Evolutionary conservation across 805 yeast species (phyloP).

Genomic region (Kazachstania martiniae): DNA sequence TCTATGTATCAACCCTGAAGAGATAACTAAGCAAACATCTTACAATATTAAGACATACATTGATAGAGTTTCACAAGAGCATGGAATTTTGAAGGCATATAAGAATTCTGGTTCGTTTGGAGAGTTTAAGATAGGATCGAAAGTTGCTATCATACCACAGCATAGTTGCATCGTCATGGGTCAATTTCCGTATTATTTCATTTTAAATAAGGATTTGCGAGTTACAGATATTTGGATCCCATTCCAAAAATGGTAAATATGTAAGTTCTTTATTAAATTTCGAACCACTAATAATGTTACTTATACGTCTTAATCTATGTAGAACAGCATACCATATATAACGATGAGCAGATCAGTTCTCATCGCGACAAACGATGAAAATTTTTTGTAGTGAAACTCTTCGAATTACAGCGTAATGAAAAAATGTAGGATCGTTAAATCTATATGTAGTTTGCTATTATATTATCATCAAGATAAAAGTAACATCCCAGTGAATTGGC

Average conservation of each 20-base stretch:
- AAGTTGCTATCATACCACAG: conserved; percentile 50
- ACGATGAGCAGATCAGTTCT: too few species aligned
- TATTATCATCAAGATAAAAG: too few species aligned
- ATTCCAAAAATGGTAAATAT: conserved; percentile 37
- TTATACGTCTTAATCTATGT: too few species aligned
- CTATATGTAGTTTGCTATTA: too few species aligned
- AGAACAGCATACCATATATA: too few species aligned
- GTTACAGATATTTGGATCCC: conserved; percentile 61
- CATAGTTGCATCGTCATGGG: conserved; percentile 67
- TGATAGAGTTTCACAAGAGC: conserved; percentile 67
- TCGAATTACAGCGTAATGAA: too few species aligned
- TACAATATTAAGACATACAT: conserved; percentile 47
- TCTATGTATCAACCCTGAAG: conserved; percentile 7
- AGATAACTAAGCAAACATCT: conserved; percentile 30
- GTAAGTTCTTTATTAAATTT: too few species aligned
- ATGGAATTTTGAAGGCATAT: conserved; percentile 55
- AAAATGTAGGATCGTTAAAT: too few species aligned
- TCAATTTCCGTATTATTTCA: conserved; percentile 45
- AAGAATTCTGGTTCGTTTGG: conserved; percentile 16
- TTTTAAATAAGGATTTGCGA: conserved; percentile 37
- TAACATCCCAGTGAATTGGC: too few species aligned
- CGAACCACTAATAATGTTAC: too few species aligned
- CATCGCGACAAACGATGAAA: conserved; percentile 6
- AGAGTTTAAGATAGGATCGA: conserved; percentile 33
- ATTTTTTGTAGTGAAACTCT: too few species aligned